phyloP scores from a whole-genome alignment of 2,329 filamentous ascomycete genomes.

The Aspergillaceae sp. region DNA sequence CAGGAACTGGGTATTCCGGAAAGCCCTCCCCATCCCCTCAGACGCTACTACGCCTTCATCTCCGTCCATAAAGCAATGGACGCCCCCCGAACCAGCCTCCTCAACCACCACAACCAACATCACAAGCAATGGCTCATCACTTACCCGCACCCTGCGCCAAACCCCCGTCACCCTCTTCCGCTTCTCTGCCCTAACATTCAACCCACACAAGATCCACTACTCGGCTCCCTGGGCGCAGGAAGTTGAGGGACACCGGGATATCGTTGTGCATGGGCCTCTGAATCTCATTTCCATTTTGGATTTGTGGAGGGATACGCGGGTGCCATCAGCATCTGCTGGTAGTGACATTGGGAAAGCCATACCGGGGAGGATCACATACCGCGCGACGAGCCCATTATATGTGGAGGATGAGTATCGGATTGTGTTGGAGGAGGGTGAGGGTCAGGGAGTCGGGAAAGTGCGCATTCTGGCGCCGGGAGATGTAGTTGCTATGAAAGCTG shows the following conservation, averaged over 20 bases:
- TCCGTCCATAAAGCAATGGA: slow-evolving; percentile 1
- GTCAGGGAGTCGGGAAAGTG: slow-evolving; percentile 19
- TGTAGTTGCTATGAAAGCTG: slow-evolving; percentile 31
- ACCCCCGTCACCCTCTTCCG: slow-evolving; percentile 35
- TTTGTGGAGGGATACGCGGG: slow-evolving; percentile 34
- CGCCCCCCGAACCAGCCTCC: slow-evolving; percentile 9
- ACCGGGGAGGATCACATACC: slow-evolving; percentile 39
- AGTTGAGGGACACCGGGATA: slow-evolving; percentile 35
- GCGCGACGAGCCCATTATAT: slow-evolving; percentile 44
- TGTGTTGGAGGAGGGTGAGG: slow-evolving; percentile 30
- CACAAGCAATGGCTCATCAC: slow-evolving; percentile 7
- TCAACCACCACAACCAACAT: slow-evolving; percentile 14
- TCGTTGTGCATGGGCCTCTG: slow-evolving; percentile 38
- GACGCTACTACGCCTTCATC: neutral
- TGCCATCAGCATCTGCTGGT: slow-evolving; percentile 4
- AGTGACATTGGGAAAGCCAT: slow-evolving; percentile 16
- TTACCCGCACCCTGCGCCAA: slow-evolving; percentile 28
- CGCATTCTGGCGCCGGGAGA: slow-evolving; percentile 26
- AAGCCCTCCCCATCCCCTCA: slow-evolving; percentile 23
- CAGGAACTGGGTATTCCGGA: slow-evolving; percentile 40
- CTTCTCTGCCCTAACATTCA: slow-evolving; percentile 38
- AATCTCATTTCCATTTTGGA: slow-evolving; percentile 38
- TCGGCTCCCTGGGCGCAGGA: slow-evolving; percentile 36
- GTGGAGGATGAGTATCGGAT: slow-evolving; percentile 41
- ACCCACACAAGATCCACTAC: slow-evolving; percentile 39